These are phyloP conservation scores for Mycena epipterygia DNA, from an alignment of 768 basidiomycete genomes.

Conservation along the genomic window DNA sequence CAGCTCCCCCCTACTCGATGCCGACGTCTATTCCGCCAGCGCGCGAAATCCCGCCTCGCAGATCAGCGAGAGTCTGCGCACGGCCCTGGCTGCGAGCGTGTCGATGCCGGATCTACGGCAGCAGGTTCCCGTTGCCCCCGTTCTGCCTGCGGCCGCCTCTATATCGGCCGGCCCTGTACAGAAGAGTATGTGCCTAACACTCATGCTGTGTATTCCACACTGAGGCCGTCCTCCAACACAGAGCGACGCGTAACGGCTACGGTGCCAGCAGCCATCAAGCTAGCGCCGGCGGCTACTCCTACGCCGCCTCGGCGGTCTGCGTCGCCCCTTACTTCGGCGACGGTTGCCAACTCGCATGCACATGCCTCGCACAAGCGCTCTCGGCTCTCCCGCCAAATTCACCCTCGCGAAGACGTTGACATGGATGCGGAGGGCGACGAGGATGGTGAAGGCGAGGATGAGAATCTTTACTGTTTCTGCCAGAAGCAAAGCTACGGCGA, in stretches of 20 bases:
- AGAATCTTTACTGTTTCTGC: slow-evolving; percentile 65
- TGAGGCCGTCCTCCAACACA: slow-evolving; percentile 35
- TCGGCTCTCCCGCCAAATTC: slow-evolving; percentile 61
- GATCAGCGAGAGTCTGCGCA: slow-evolving; percentile 59
- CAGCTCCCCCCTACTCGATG: slow-evolving; percentile 19
- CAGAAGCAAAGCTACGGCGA: slow-evolving; percentile 66
- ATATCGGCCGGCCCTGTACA: slow-evolving; percentile 45
- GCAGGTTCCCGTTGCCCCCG: slow-evolving; percentile 37
- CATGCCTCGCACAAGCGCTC: slow-evolving; percentile 51
- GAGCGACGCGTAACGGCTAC: slow-evolving; percentile 56
- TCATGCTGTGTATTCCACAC: background rate
- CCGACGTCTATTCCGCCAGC: slow-evolving; percentile 17
- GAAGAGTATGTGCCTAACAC: slow-evolving; percentile 53
- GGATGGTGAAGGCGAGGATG: slow-evolving; percentile 61
- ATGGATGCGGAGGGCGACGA: slow-evolving; percentile 55
- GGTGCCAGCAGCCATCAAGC: slow-evolving; percentile 57
- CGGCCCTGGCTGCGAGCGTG: slow-evolving; percentile 52
- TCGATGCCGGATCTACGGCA: slow-evolving; percentile 45
- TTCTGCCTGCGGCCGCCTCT: slow-evolving; percentile 38
- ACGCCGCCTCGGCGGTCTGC: slow-evolving; percentile 57
- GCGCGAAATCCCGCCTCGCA: slow-evolving; percentile 51
- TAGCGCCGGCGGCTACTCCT: slow-evolving; percentile 51
- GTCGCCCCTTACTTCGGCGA: slow-evolving; percentile 54
- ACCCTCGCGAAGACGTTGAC: slow-evolving; percentile 52
- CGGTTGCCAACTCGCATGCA: slow-evolving; percentile 45